Percentiles rank a stretch among this genome's conserved stretches.
These are phyloP conservation scores for Stereocaulon alpinum DNA, from an alignment of 495 filamentous ascomycete species.

Conservation along the genomic window DNA sequence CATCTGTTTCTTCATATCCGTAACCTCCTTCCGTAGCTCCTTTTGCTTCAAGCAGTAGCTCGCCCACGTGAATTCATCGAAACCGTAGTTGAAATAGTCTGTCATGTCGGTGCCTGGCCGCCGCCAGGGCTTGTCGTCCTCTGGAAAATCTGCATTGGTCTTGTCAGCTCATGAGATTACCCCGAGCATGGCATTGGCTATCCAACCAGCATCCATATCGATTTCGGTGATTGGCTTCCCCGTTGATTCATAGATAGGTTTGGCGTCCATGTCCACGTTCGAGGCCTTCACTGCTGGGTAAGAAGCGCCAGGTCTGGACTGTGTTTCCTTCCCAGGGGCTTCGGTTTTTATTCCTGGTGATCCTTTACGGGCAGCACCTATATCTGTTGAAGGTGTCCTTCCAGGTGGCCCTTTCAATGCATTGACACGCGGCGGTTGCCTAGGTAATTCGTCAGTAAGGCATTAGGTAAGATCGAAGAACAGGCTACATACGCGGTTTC, in stretches of 20 bases:
- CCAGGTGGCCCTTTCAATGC: constrained; percentile 45
- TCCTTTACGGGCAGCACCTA: neutral
- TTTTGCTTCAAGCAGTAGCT: constrained; percentile 87
- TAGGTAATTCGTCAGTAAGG: constrained; percentile 16
- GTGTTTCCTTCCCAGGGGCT: constrained; percentile 33
- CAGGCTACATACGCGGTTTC: constrained; percentile 49
- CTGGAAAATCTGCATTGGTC: constrained; percentile 51
- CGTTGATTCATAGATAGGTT: constrained; percentile 60
- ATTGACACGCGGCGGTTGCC: constrained; percentile 30
- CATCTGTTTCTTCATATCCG: constrained; percentile 72
- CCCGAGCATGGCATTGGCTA: neutral
- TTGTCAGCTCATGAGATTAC: neutral
- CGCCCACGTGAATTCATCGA: constrained; percentile 98
- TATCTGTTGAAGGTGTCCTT: constrained; percentile 31
- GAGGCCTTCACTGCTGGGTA: constrained; percentile 63
- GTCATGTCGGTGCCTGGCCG: constrained; percentile 89
- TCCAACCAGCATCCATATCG: constrained; percentile 59
- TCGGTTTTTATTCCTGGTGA: constrained; percentile 22
- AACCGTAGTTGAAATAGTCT: constrained; percentile 99
- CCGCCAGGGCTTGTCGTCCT: constrained; percentile 89
- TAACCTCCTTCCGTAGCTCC: constrained; percentile 57
- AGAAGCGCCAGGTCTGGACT: constrained; percentile 43
- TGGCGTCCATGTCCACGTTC: constrained; percentile 73
- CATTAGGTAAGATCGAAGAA: neutral
- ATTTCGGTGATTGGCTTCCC: constrained; percentile 76